These are phyloP conservation scores for Aureobasidium musti DNA, from an alignment of 2,329 filamentous ascomycete species.

Conservation along the genomic window DNA sequence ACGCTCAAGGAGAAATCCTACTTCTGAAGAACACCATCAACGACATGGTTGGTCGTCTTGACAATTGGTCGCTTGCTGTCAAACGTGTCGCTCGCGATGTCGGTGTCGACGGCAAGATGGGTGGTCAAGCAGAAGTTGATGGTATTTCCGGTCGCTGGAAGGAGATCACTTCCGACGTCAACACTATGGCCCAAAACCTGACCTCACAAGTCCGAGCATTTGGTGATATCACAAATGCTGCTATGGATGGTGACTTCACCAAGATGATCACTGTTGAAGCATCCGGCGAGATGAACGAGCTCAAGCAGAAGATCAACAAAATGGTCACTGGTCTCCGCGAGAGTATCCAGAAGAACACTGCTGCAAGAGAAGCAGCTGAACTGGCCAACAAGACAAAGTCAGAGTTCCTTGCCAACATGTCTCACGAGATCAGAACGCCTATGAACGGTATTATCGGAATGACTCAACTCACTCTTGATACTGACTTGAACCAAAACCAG, in stretches of 20 bases:
- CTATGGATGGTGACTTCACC: slow-evolving; percentile 95
- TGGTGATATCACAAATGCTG: slow-evolving; percentile 96
- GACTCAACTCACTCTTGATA: slow-evolving; percentile 95
- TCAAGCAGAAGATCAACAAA: slow-evolving; percentile 99
- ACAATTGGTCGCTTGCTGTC: slow-evolving; percentile 94
- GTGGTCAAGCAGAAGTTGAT: slow-evolving; percentile 91
- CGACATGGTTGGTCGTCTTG: slow-evolving; percentile 95
- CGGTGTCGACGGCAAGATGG: slow-evolving; percentile 97
- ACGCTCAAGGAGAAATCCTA: slow-evolving; percentile 91
- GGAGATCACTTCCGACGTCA: slow-evolving; percentile 95
- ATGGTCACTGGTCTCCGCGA: slow-evolving; percentile 97
- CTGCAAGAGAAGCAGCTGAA: slow-evolving; percentile 92
- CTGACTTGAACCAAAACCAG: slow-evolving; percentile 88
- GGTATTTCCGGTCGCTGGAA: slow-evolving; percentile 95
- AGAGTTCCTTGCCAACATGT: slow-evolving; percentile 98
- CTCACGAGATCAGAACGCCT: slow-evolving; percentile 94
- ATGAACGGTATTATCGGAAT: slow-evolving; percentile 99
- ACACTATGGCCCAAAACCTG: slow-evolving; percentile 81
- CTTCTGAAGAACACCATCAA: slow-evolving; percentile 96
- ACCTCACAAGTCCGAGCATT: slow-evolving; percentile 98
- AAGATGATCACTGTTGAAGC: slow-evolving; percentile 96
- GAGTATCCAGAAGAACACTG: slow-evolving; percentile 94
- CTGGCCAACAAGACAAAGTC: slow-evolving; percentile 98
- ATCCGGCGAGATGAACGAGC: slow-evolving; percentile 97
- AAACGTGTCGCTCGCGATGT: slow-evolving; percentile 96